Evolutionary conservation across 129 eudicot species (phyloP), one percentile per base, ranked within the genome.

Genomic region (Silybum marianum): DNA sequence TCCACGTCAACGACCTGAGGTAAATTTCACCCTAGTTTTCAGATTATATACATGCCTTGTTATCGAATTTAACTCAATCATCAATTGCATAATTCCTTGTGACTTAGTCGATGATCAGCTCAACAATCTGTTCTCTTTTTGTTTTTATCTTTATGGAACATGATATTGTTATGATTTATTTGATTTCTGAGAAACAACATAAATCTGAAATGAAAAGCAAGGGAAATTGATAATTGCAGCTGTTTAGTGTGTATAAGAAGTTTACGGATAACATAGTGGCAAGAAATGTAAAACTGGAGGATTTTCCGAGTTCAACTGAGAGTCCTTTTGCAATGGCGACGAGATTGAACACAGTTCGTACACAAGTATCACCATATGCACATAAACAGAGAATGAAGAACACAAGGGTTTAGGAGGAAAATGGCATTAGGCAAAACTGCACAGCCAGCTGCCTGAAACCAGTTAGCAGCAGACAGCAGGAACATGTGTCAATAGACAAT

Each of bases 1-100:
- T 51, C 46, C 44, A 69, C 67, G 46, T 42, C 78, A 86, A 90
- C n/a, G 23, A 69, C 51, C 60, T 42, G 80, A 86, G 92, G 89
- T 89, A 78, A 74, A 69, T 71, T 38, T 60, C 62, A 70, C 26
- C 80, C 26, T 46, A 71, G 38, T 46, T 73, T 62, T 42, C 48
- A 13, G 48, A 63, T 48, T 75, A 26, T 21, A 23, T 14, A 26
- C 69, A 34, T 44, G 58, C 34, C 44, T 44, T 65, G 39, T 66
- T 12, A 74, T 44, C 36, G 74, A 26, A 65, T 81, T 67, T 19
- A 30, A 65, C 73, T 65, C 25, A 6, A 40, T 28, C 68, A 74
- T 14, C 79, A 44, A 48, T 74, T 74, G 36, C 38, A 19, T 40
- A 2, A 62, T 73, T 26, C 18, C 12, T 30, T 14, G 30, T 11